phyloP scores from a whole-genome alignment of 208 protist species.

The Zelonia costaricensis region DNA sequence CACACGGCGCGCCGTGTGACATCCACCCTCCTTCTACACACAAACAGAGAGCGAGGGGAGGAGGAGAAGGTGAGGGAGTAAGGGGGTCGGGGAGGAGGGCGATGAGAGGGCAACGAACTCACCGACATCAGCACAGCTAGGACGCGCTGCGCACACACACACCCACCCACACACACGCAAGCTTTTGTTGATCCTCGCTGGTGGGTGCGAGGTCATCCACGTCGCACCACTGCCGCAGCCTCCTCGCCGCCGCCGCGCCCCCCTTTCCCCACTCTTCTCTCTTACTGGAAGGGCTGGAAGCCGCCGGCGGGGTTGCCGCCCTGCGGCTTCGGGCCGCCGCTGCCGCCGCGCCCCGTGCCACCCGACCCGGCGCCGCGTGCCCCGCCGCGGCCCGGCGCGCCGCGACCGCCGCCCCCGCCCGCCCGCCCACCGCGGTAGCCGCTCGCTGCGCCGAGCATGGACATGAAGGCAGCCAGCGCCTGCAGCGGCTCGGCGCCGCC shows the following conservation, averaged over 20 bases:
- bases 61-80: neutral
- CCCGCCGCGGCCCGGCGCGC: constrained; percentile 3
- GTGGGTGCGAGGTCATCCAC: too few relatives aligned
- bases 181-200: too few relatives aligned
- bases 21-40: neutral
- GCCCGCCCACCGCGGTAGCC: constrained; percentile 23
- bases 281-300: constrained; percentile 62
- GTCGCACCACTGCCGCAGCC: too few relatives aligned
- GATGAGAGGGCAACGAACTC: neutral
- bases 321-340: constrained; percentile 13
- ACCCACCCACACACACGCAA: neutral
- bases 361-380: constrained; percentile 23
- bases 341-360: constrained; percentile 20
- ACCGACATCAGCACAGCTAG: too few relatives aligned
- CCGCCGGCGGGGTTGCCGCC: constrained; percentile 27
- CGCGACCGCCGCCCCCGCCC: constrained; percentile 17
- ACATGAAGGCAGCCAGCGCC: constrained; percentile 71
- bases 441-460: constrained; percentile 49
- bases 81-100: neutral
- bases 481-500: constrained; percentile 50
- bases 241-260: too few relatives aligned
- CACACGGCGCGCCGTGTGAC: neutral
- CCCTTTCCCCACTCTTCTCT: too few relatives aligned
- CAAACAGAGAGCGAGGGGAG: neutral
- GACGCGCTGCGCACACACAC: neutral